Base-by-base conservation (phyloP, 257 asterid genomes). In the Solanum paucissectum region DNA sequence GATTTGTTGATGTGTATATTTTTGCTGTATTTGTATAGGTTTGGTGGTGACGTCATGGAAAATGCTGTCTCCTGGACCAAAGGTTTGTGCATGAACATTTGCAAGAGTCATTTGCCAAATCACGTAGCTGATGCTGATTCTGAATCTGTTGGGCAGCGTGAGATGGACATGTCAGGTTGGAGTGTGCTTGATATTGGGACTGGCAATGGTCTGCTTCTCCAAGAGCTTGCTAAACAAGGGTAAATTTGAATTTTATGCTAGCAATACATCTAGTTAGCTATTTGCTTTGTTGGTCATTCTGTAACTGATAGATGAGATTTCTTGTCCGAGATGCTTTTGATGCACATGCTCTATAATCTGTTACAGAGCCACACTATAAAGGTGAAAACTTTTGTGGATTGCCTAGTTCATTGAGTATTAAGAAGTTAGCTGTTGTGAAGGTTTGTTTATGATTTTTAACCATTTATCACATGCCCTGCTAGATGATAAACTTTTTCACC, bases 171-270 rank as follows among this genome's bases (percentile, higher is more conserved):
- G 87, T 94, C 98, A 84, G 87, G 89, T 73, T 97, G 98, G 98
- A 92, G 94, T 87, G 96, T 97, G 87, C 96, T 97, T 88, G 99
- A 97, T 91, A 90, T 97, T 89, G 99, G 99, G 88, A 97, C 99
- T 90, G 99, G 99, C 84, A 97, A 97, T 32, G 99, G 99, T 74
- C 88, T 97, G 91, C 98, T 97, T 92, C 98, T 96, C 81, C 99
- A 97, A 90, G 98, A 97, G 94, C 90, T 97, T 89, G 93, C 96
- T 89, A 97, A 95, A 90, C 98, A 90, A 74, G 99, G 99, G 99
- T 97, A 91, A 91, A 44, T 74, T 89, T 84, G 52, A 85, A 62
- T 76, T 90, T 87, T 79, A 27, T 29, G 44, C 83, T 12, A 86
- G 83, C 21, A 46, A 44, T 44, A 44, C 38, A 27, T 79, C 32